Base-by-base conservation (phyloP, 2,329 filamentous ascomycete species). In the Fonsecaea pedrosoi region DNA sequence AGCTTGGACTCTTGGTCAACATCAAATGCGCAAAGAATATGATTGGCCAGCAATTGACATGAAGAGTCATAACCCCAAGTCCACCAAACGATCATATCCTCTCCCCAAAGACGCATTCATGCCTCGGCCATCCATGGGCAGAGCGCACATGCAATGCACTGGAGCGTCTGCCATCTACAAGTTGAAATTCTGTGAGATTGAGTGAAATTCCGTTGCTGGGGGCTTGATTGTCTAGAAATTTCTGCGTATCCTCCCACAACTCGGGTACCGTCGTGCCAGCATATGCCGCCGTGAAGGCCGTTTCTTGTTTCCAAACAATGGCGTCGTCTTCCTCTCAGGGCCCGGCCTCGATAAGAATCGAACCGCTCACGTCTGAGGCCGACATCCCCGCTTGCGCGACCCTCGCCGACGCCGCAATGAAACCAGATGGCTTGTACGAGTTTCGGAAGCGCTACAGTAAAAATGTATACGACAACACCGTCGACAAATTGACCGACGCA, bases 321-420 rank as follows among this genome's bases (percentile, higher is more conserved):
- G 10, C 10, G 18, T 53, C 62, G 5, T 40, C 25, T 38, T 42
- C 55, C 30, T 40, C 21, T 5, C 45, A 30, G 18, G 25, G 10
- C 5, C 13, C 3, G 25, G 15, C 56, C 40, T 32, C 57, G 12
- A 62, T 67, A 32, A 42, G 18, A 8, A 66, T 71, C n/a, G 60
- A 64, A 38, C 68, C 60, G 21, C 54, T 71, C 12, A 71, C 68
- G 7, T 67, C 62, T 8, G 55, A 64, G 25, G 9, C 59, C 12
- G 70, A 72, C 58, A 53, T 72, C 42, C 66, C 70, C 2, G 25
- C 21, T 5, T 64, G 67, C 8, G 66, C 70, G 18, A 13, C n/a
- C 10, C 55, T 72, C 12, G 61, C 62, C 38, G 60, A 63, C 32
- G 35, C 40, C 18, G 69, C 70, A 21, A 34, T 72, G 12, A 54